These are phyloP conservation scores for Zygosaccharomyces gambellarensis DNA, from an alignment of 805 yeast genomes.

Conservation along the genomic window DNA sequence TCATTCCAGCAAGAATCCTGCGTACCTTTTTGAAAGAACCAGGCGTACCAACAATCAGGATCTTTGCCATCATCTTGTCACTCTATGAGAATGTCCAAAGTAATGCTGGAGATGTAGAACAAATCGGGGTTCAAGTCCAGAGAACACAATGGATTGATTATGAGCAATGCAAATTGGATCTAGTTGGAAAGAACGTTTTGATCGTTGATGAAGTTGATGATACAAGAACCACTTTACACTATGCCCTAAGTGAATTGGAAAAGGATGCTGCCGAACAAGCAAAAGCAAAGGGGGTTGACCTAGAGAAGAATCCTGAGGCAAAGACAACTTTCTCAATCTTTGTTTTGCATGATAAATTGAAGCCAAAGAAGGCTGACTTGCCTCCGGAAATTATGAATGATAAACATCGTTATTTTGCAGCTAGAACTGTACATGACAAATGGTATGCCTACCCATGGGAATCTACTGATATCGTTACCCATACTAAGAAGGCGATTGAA, in stretches of 20 bases:
- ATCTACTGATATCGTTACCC: constrained; percentile 66
- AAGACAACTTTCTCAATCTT: constrained; percentile 66
- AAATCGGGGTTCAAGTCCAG: constrained; percentile 60
- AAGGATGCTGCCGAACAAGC: constrained; percentile 66
- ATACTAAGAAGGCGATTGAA: constrained; percentile 63
- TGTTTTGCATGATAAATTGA: constrained; percentile 71
- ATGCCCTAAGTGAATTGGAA: constrained; percentile 68
- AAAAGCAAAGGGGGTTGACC: constrained; percentile 44
- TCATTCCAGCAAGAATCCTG: constrained; percentile 94
- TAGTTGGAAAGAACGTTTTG: constrained; percentile 65
- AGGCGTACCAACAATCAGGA: constrained; percentile 83
- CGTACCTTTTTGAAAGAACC: constrained; percentile 87
- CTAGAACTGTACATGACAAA: constrained; percentile 67
- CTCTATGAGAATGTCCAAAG: constrained; percentile 78
- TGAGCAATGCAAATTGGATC: constrained; percentile 50
- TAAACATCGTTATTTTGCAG: constrained; percentile 60
- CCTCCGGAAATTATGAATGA: constrained; percentile 59
- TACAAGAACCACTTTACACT: constrained; percentile 78
- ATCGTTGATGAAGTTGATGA: constrained; percentile 85
- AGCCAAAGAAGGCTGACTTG: constrained; percentile 66
- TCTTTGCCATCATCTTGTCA: constrained; percentile 91
- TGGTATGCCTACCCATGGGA: constrained; percentile 94
- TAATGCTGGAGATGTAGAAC: constrained; percentile 51
- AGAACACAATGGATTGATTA: constrained; percentile 85
- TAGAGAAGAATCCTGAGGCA: constrained; percentile 39